phyloP scores from a whole-genome alignment of 352 stramenopile genomes.

The Pythium myriotylum region DNA sequence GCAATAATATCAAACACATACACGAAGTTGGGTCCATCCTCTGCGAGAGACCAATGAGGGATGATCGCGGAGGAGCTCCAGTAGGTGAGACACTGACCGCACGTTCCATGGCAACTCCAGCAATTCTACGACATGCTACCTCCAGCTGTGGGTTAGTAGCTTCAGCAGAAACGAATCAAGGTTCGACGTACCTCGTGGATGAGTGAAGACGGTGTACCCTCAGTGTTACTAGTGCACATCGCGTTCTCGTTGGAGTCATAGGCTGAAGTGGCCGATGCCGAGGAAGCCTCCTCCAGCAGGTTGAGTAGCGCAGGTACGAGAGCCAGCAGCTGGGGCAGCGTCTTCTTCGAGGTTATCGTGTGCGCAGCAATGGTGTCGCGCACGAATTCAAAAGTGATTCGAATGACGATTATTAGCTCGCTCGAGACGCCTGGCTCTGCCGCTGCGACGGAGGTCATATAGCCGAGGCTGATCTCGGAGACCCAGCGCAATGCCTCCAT shows the following conservation, averaged over 20 bases:
- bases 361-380: slow-evolving; percentile 41
- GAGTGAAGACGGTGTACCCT: background rate
- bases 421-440: slow-evolving; percentile 29
- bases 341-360: slow-evolving; percentile 31
- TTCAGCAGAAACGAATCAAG: background rate
- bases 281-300: slow-evolving; percentile 39
- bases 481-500: slow-evolving; percentile 77
- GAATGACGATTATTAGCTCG: slow-evolving; percentile 57
- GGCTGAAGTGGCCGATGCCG: background rate
- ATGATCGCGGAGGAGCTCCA: slow-evolving; percentile 63
- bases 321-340: slow-evolving; percentile 61
- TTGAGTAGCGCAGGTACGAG: slow-evolving; percentile 60
- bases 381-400: slow-evolving; percentile 60
- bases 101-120: slow-evolving; percentile 69
- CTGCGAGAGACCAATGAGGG: slow-evolving; percentile 39
- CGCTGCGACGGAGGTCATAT: slow-evolving; percentile 46
- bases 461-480: slow-evolving; percentile 73
- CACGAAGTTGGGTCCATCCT: slow-evolving; percentile 62
- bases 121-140: slow-evolving; percentile 58
- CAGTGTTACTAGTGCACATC: background rate
- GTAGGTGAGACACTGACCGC: slow-evolving; percentile 51
- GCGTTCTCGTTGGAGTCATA: background rate
- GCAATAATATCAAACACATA: slow-evolving; percentile 17
- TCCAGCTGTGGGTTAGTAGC: background rate
- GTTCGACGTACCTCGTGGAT: slow-evolving; percentile 34